Evolutionary conservation across 1,284 basidiomycete genomes (phyloP).

Genomic region (Marasmius oreades): DNA sequence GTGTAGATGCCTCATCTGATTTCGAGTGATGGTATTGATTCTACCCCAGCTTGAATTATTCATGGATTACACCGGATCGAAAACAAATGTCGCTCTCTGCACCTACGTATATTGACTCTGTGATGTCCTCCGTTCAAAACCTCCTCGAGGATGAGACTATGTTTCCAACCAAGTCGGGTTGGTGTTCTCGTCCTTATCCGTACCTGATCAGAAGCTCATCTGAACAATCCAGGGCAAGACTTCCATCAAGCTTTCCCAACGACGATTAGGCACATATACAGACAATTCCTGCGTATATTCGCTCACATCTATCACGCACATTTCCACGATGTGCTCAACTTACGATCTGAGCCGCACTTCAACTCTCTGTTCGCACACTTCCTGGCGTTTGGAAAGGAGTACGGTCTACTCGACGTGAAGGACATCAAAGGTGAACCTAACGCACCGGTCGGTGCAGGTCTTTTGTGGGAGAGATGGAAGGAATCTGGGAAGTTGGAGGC

Average conservation of each 20-base stretch:
- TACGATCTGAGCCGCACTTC: conserved; percentile 94
- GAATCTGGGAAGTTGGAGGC: conserved; percentile 45
- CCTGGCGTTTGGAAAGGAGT: conserved; percentile 89
- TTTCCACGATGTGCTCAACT: conserved; percentile 87
- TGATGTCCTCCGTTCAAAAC: conserved; percentile 97
- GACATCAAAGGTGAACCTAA: conserved; percentile 76
- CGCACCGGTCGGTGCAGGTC: conserved; percentile 67
- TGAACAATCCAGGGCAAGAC: conserved; percentile 59
- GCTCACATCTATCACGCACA: conserved; percentile 97
- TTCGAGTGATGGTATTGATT: neutral
- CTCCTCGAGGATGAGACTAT: conserved; percentile 90
- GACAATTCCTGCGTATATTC: conserved; percentile 94
- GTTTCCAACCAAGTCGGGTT: conserved; percentile 95
- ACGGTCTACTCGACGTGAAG: conserved; percentile 86
- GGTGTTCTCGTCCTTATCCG: conserved; percentile 21
- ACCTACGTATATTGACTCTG: conserved; percentile 98
- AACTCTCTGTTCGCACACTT: conserved; percentile 98
- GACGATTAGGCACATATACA: conserved; percentile 94
- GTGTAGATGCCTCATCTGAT: conserved; percentile 29
- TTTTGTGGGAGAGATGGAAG: conserved; percentile 89
- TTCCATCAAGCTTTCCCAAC: conserved; percentile 90
- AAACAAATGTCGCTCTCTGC: conserved; percentile 90
- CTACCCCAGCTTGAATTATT: conserved; percentile 79
- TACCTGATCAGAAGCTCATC: conserved; percentile 5
- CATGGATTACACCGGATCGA: conserved; percentile 92